phyloP scores from a whole-genome alignment of 371 early-diverging fungal genomes.

The Chytridium lagenaria region DNA sequence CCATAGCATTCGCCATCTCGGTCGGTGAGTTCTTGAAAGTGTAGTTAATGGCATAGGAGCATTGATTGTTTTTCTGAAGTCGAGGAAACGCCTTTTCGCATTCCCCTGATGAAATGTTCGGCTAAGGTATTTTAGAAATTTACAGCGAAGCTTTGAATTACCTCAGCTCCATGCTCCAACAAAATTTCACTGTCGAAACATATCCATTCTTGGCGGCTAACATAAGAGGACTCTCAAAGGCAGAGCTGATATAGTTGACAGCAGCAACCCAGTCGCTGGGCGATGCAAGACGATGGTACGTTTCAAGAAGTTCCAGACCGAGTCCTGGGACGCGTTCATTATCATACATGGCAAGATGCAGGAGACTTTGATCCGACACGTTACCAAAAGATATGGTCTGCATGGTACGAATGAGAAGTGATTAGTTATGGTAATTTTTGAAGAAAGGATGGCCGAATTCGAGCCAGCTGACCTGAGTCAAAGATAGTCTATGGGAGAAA shows the following conservation, averaged over 20 bases:
- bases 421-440: background rate
- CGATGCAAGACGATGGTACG: background rate
- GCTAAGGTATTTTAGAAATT: background rate
- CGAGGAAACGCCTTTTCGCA: background rate
- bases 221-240: background rate
- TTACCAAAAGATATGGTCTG: no score
- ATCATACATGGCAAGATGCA: background rate
- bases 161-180: background rate
- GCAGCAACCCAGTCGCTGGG: background rate
- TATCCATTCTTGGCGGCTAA: background rate
- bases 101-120: background rate
- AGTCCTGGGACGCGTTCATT: background rate
- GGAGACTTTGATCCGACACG: no score
- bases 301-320: background rate
- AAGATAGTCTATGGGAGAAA: background rate
- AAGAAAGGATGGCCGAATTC: background rate
- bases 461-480: background rate
- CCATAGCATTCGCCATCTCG: background rate
- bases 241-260: background rate
- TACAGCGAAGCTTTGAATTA: background rate
- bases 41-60: background rate
- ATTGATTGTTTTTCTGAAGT: background rate
- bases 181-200: background rate
- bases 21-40: background rate
- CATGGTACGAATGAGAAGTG: background rate